phyloP scores from a whole-genome alignment of 352 stramenopile genomes.

The Phytophthora sp. region DNA sequence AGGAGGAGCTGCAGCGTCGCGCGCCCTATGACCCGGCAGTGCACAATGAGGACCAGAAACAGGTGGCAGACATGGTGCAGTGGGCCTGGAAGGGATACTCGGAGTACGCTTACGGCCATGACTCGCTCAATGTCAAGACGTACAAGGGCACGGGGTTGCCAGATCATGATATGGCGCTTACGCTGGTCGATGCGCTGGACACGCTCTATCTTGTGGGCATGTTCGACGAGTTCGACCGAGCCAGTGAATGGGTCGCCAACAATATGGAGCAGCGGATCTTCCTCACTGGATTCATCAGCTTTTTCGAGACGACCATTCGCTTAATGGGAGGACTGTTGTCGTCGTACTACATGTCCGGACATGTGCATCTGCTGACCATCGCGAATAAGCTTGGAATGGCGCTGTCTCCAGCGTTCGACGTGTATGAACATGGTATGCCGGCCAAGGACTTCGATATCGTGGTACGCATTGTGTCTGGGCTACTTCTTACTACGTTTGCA shows the following conservation, averaged over 20 bases:
- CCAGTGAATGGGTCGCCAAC: slow-evolving; percentile 64
- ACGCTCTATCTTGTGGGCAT: slow-evolving; percentile 79
- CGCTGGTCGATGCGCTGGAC: slow-evolving; percentile 80
- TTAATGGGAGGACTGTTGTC: slow-evolving; percentile 76
- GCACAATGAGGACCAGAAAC: slow-evolving; percentile 63
- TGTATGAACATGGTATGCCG: slow-evolving; percentile 59
- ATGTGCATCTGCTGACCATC: slow-evolving; percentile 61
- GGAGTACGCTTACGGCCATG: slow-evolving; percentile 69
- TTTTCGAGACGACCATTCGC: slow-evolving; percentile 87
- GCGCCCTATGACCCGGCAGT: slow-evolving; percentile 49
- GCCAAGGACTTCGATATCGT: slow-evolving; percentile 74
- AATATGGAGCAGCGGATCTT: slow-evolving; percentile 79
- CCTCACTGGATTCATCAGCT: slow-evolving; percentile 61
- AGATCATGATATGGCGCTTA: slow-evolving; percentile 78
- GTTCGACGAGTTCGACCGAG: slow-evolving; percentile 79
- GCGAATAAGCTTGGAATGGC: slow-evolving; percentile 70
- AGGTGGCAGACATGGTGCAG: slow-evolving; percentile 68
- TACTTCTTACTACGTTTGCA: neutral
- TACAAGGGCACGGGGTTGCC: slow-evolving; percentile 63
- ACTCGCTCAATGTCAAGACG: slow-evolving; percentile 71
- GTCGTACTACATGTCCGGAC: slow-evolving; percentile 64
- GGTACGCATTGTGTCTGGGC: no score
- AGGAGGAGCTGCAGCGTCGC: slow-evolving; percentile 47
- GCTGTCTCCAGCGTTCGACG: slow-evolving; percentile 63
- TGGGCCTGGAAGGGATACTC: slow-evolving; percentile 87